These are phyloP conservation scores for Cephalotrichum gorgonifer DNA, from an alignment of 2,329 filamentous ascomycete species.

Conservation along the genomic window DNA sequence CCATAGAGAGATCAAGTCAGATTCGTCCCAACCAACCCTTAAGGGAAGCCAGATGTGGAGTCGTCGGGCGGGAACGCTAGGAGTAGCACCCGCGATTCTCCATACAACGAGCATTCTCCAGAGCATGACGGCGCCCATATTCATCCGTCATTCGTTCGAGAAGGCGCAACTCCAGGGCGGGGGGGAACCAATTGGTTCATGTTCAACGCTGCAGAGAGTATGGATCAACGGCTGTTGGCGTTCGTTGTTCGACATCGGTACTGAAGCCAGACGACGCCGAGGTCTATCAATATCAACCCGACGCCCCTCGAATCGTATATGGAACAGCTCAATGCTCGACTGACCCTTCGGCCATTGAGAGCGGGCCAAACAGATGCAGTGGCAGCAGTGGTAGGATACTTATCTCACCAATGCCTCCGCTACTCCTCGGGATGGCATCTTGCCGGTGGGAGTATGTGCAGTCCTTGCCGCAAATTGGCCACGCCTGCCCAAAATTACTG, in stretches of 20 bases:
- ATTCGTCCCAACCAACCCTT: not conserved
- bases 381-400: not conserved
- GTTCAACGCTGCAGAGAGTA: not conserved
- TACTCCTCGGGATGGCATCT: not conserved
- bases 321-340: not conserved
- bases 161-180: not conserved
- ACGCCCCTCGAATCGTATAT: not conserved
- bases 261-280: not conserved
- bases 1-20: not conserved
- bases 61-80: not conserved
- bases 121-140: not conserved
- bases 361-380: not conserved
- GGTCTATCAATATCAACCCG: not conserved
- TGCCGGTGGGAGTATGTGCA: not conserved
- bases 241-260: not conserved
- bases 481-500: conserved; percentile 1
- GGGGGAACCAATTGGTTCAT: not conserved
- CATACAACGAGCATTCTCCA: not conserved
- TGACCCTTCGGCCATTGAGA: not conserved
- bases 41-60: not conserved
- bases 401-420: not conserved
- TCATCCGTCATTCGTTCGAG: not conserved
- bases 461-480: not conserved
- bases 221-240: not conserved
- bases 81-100: not conserved